A percentile compares a stretch with the other conserved stretches of the same genome.
Evolutionary conservation across 2,329 filamentous ascomycete species (phyloP).

Genomic region (Colletotrichum scovillei): DNA sequence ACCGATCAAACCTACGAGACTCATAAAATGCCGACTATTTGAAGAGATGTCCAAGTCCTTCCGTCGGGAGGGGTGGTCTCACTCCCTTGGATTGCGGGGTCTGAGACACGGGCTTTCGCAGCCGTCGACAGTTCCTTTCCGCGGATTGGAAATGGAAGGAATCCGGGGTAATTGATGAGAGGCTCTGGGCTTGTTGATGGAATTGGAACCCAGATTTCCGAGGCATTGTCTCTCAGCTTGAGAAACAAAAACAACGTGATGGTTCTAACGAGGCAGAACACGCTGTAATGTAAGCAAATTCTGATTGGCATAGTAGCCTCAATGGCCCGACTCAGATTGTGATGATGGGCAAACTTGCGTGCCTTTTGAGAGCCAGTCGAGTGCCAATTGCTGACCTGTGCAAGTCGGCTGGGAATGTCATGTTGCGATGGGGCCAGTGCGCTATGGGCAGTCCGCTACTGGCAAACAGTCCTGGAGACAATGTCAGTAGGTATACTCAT

Average conservation of each 20-base stretch:
- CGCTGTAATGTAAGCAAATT: neutral
- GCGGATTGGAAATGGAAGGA: neutral
- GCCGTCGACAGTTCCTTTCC: neutral
- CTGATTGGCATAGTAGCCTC: neutral
- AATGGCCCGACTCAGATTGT: neutral
- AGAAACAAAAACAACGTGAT: neutral
- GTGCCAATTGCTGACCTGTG: neutral
- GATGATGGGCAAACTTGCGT: neutral
- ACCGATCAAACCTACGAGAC: neutral
- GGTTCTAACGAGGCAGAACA: neutral
- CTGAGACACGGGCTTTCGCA: neutral
- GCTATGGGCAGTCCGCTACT: neutral
- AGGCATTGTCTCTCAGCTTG: neutral
- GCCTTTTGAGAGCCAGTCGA: neutral
- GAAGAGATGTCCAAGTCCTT: neutral
- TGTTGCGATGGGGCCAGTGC: neutral
- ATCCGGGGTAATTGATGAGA: neutral
- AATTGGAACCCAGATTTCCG: neutral
- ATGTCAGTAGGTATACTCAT: neutral
- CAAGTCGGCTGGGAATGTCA: neutral
- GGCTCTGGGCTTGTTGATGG: neutral
- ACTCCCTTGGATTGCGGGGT: conserved; percentile 1
- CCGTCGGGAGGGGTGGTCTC: neutral
- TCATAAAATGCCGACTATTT: neutral
- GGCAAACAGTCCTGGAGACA: neutral